Evolutionary conservation across 768 basidiomycete species (phyloP), one percentile per base, ranked within the genome.

Genomic region (Leccinum subgranulosum): DNA sequence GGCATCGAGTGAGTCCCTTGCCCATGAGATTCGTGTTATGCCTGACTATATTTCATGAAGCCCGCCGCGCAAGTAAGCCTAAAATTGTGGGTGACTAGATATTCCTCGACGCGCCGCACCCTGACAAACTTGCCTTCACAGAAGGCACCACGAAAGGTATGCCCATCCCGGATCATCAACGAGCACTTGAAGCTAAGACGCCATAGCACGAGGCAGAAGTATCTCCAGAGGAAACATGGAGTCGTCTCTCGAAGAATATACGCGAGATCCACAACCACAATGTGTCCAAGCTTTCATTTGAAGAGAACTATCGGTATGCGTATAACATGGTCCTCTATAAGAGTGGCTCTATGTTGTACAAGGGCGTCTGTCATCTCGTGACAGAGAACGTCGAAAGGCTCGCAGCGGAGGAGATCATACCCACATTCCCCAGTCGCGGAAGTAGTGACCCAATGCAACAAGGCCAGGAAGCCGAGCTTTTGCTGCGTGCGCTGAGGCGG

Each of bases 221-320:
- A 49, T 85, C 90, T n/a, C 80, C 86, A 27, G 87, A 92, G 45
- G 86, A 90, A 62, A 94, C 88, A 45, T 97, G 94, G 92, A 69
- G 79, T 6, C 84, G 84, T 62, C 78, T 99, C 12, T 79, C 91
- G 11, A 77, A 79, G 60, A 97, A 98, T 61, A 95, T 99, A 64
- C 81, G 85, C 57, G 93, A 96, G 78, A 98, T 99, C 52, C 93
- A 96, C 71, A 88, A 92, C 64, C 92, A 96, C 73, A 93, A 96
- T 72, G 92, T 94, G 4, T 84, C 85, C 50, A 87, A 86, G 65
- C 83, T 99, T 33, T 90, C 88, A 21, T 95, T 89, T 64, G 92
- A 98, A 71, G 94, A 95, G 75, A 92, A 93, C 63, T 93, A 97
- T 71, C 83, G 96, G 45, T 94, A 90, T 70, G 93, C 88, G 19